A percentile compares a stretch with the other conserved stretches of the same genome.
phyloP scores from a whole-genome alignment of 1,139 yeast species.

The Lodderomyces margitis region DNA sequence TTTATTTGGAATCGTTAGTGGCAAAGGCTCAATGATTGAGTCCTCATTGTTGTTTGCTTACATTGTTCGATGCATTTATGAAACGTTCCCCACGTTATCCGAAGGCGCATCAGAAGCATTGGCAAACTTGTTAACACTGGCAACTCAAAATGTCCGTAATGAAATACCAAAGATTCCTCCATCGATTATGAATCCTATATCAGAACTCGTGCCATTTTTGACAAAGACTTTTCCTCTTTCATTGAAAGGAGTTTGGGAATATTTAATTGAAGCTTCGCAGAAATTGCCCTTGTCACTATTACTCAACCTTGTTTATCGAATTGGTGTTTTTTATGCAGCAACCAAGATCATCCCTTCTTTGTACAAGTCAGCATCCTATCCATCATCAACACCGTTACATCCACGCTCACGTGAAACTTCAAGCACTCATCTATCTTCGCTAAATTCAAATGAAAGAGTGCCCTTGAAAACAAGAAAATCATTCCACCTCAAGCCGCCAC shows the following conservation, averaged over 20 bases:
- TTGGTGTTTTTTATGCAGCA: conserved; percentile 88
- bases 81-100: conserved; percentile 81
- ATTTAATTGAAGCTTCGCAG: conserved; percentile 63
- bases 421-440: conserved; percentile 4
- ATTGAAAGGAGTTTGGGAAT: conserved; percentile 66
- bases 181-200: conserved; percentile 37
- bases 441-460: conserved; percentile 1
- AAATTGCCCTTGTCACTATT: conserved; percentile 81
- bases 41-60: conserved; percentile 83
- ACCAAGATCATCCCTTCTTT: conserved; percentile 88
- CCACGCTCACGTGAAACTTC: conserved; percentile 16
- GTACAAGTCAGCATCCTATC: conserved; percentile 39
- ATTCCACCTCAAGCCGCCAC: conserved; percentile 19
- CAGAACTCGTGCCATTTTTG: conserved; percentile 43
- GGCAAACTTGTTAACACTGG: conserved; percentile 36
- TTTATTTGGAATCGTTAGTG: conserved; percentile 78
- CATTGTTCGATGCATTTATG: conserved; percentile 88
- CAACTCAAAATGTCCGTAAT: conserved; percentile 35
- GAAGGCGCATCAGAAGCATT: conserved; percentile 45
- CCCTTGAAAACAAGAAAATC: conserved; percentile 11
- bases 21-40: conserved; percentile 85
- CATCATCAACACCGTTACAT: conserved; percentile 30
- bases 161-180: conserved; percentile 44
- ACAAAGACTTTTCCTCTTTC: conserved; percentile 59
- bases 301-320: conserved; percentile 78